These are phyloP conservation scores for Colletotrichum tanaceti DNA, from an alignment of 2,329 filamentous ascomycete species.

Conservation along the genomic window DNA sequence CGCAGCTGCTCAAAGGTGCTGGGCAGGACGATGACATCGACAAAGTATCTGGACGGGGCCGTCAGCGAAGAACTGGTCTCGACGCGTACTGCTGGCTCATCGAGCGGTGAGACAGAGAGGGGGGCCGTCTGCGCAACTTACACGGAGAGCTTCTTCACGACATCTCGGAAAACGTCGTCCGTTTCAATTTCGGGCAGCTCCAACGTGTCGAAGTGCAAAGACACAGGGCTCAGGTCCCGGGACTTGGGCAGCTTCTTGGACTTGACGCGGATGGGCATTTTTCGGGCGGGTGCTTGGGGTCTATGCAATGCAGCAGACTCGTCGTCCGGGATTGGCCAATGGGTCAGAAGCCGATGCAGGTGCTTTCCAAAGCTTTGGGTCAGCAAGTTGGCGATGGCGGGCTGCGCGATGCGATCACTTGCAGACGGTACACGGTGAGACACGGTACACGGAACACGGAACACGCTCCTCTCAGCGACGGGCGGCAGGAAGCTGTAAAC, in stretches of 20 bases:
- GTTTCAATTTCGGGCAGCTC: slow-evolving; percentile 67
- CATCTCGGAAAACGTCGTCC: slow-evolving; percentile 70
- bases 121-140: slow-evolving; percentile 50
- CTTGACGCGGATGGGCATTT: slow-evolving; percentile 54
- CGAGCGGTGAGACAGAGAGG: slow-evolving; percentile 1
- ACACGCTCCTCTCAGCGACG: background rate
- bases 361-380: slow-evolving; percentile 3
- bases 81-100: background rate
- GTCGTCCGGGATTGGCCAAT: slow-evolving; percentile 21
- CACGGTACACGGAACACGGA: too few species aligned
- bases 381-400: slow-evolving; percentile 10
- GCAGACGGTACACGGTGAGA: slow-evolving; percentile 8
- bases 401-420: slow-evolving; percentile 5
- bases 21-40: slow-evolving; percentile 71
- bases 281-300: slow-evolving; percentile 2
- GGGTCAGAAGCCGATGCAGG: slow-evolving; percentile 2
- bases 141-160: slow-evolving; percentile 76
- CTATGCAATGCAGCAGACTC: slow-evolving; percentile 1
- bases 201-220: slow-evolving; percentile 48
- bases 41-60: slow-evolving; percentile 66
- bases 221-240: slow-evolving; percentile 52
- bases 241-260: slow-evolving; percentile 47
- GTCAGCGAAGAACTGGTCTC: slow-evolving; percentile 31
- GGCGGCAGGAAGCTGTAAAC: slow-evolving; percentile 21
- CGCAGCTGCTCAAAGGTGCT: slow-evolving; percentile 80